Evolutionary conservation across 768 basidiomycete species (phyloP).

Genomic region (Pisolithus marmoratus): DNA sequence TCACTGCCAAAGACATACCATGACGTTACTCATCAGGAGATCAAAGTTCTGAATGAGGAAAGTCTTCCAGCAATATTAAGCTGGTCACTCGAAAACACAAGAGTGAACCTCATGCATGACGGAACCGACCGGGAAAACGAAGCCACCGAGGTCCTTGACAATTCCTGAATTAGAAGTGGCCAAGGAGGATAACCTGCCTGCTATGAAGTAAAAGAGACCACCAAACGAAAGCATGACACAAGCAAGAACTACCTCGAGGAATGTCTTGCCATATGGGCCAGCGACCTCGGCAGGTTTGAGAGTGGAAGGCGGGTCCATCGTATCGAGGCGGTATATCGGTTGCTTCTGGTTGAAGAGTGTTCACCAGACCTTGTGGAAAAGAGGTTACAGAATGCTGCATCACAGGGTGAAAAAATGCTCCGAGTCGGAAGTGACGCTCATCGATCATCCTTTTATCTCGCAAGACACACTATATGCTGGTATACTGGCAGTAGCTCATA

Average conservation of each 20-base stretch:
- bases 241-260: conserved; percentile 69
- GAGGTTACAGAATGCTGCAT: too few relatives aligned
- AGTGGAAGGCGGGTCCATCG: conserved; percentile 34
- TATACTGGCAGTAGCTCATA: too few relatives aligned
- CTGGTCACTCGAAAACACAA: background rate
- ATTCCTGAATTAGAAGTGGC: conserved; percentile 55
- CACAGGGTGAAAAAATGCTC: too few relatives aligned
- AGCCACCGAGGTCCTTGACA: conserved; percentile 60
- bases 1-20: conserved; percentile 37
- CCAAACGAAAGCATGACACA: conserved; percentile 75
- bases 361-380: too few relatives aligned
- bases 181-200: conserved; percentile 52
- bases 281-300: conserved; percentile 58
- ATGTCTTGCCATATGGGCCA: conserved; percentile 49
- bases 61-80: conserved; percentile 44
- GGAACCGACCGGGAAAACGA: conserved; percentile 73
- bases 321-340: too few relatives aligned
- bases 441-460: too few relatives aligned
- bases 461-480: too few relatives aligned
- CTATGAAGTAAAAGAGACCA: conserved; percentile 53
- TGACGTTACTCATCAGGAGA: conserved; percentile 70
- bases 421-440: too few relatives aligned
- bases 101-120: conserved; percentile 49
- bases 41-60: conserved; percentile 66
- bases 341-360: too few relatives aligned